Evolutionary conservation across 1,284 basidiomycete species (phyloP).

Genomic region (Porodaedalea pini): DNA sequence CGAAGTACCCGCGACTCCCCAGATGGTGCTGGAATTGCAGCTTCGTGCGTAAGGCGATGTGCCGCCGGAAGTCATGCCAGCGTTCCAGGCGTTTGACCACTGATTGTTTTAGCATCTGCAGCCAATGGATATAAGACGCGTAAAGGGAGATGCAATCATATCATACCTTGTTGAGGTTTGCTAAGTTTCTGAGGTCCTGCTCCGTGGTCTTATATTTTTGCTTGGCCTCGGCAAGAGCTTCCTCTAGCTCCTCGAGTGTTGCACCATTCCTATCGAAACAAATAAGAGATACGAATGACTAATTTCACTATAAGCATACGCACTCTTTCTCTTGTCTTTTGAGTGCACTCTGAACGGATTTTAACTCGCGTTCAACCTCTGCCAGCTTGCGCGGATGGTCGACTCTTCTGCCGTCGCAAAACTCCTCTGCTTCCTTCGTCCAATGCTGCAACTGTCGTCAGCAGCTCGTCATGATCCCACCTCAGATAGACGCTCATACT

Average conservation of each 20-base stretch:
- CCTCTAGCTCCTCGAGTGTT: constrained; percentile 72
- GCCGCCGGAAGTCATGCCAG: constrained; percentile 86
- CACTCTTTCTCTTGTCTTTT: constrained; percentile 67
- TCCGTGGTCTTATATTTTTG: constrained; percentile 54
- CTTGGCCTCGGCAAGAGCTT: constrained; percentile 62
- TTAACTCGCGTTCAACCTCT: constrained; percentile 57
- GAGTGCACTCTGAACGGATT: constrained; percentile 63
- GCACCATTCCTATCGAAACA: constrained; percentile 59
- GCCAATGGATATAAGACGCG: neutral
- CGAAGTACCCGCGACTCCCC: constrained; percentile 80
- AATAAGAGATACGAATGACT: neutral
- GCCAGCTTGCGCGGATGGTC: constrained; percentile 53
- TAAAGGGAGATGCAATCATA: constrained; percentile 5
- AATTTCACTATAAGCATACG: constrained; percentile 23
- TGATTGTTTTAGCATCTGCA: constrained; percentile 60
- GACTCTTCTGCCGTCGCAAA: constrained; percentile 50
- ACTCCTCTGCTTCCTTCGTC: constrained; percentile 60
- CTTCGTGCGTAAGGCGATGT: constrained; percentile 84
- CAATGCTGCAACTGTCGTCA: constrained; percentile 36
- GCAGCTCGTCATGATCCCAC: neutral
- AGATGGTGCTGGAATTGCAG: constrained; percentile 81
- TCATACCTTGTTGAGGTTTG: constrained; percentile 57
- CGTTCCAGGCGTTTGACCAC: constrained; percentile 61
- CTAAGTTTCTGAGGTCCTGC: constrained; percentile 59
- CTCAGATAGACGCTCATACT: constrained; percentile 35